Conservation (phyloP, 148 eudicot species). For the Limonium bicolor region DNA sequence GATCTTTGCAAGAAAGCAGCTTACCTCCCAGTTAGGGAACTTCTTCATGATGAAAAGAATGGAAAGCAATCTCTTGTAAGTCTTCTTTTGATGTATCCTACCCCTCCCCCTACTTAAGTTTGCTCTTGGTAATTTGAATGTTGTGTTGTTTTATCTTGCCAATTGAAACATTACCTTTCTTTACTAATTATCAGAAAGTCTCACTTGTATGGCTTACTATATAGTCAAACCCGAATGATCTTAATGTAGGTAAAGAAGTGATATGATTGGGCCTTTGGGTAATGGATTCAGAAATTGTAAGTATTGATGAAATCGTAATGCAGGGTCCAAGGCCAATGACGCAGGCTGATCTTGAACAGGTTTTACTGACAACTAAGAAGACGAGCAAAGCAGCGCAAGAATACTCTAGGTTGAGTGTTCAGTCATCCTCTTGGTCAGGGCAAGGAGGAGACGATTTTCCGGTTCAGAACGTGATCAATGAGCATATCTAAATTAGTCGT, state of each 20-base stretch:
- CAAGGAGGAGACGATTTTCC: conserved; percentile 34
- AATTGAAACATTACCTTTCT: neutral
- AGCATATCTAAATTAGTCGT: conserved; percentile 58
- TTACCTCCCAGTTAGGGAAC: conserved; percentile 79
- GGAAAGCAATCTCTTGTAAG: conserved; percentile 52
- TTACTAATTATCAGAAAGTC: too few relatives aligned
- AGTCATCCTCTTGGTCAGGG: conserved; percentile 25
- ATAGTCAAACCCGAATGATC: too few relatives aligned
- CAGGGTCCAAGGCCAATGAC: conserved; percentile 64
- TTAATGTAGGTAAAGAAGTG: too few relatives aligned
- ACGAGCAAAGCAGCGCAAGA: conserved; percentile 64
- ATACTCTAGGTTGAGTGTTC: conserved; percentile 37
- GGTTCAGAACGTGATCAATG: conserved; percentile 50
- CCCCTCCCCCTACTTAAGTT: neutral
- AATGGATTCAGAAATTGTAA: neutral
- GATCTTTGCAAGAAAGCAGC: conserved; percentile 94
- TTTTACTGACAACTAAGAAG: conserved; percentile 32
- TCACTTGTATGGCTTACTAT: neutral
- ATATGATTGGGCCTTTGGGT: neutral
- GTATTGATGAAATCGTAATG: neutral
- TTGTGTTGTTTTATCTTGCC: neutral
- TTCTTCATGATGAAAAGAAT: conserved; percentile 64
- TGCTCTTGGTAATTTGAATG: neutral
- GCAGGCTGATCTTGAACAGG: conserved; percentile 59
- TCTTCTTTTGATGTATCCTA: neutral